Evolutionary conservation across 805 yeast species (phyloP).

Genomic region (Candida pseudofarinosa): DNA sequence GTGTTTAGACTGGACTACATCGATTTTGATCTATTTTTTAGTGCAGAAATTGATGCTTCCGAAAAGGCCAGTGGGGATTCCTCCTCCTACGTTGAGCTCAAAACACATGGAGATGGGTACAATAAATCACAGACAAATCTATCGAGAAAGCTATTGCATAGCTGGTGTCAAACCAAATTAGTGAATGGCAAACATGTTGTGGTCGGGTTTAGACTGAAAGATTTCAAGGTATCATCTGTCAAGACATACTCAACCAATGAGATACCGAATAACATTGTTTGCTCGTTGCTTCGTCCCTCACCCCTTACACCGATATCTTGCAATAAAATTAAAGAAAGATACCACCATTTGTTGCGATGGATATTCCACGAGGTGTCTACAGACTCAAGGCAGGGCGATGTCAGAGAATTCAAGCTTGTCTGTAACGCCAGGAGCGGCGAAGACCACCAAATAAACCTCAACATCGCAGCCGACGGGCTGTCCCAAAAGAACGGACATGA

Average conservation of each 20-base stretch:
- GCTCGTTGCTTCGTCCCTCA: conserved; percentile 5
- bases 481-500: too few species aligned
- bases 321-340: conserved; percentile 13
- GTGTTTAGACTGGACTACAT: conserved; percentile 10
- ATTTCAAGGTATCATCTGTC: conserved; percentile 10
- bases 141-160: conserved; percentile 6
- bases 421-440: not conserved
- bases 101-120: conserved; percentile 13
- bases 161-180: conserved; percentile 18
- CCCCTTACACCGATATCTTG: conserved; percentile 9
- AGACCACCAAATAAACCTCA: not conserved
- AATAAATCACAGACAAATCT: not conserved
- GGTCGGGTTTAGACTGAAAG: conserved; percentile 14
- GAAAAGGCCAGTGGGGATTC: conserved; percentile 4
- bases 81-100: conserved; percentile 18
- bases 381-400: not conserved
- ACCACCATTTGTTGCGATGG: conserved; percentile 12
- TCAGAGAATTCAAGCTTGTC: not conserved
- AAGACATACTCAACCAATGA: conserved; percentile 9
- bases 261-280: conserved; percentile 6
- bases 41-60: conserved; percentile 24
- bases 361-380: conserved; percentile 2
- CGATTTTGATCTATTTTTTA: conserved; percentile 10
- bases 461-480: not conserved
- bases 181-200: conserved; percentile 12